Evolutionary conservation across 192 early-diverging fungal genomes (phyloP).

Genomic region (Fimicolochytrium jonesii): DNA sequence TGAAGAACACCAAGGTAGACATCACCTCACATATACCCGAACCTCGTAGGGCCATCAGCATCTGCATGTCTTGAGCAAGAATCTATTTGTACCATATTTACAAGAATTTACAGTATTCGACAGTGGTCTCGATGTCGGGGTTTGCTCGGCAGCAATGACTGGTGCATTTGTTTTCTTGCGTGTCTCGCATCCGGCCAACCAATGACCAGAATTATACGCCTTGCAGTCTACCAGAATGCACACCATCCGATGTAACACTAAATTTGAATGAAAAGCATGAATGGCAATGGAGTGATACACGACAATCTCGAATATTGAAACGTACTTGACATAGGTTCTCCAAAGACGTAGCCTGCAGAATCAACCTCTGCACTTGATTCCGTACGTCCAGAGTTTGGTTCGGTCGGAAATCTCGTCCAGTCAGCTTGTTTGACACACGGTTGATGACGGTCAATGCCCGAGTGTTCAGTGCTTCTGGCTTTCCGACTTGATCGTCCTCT

Average conservation of each 20-base stretch:
- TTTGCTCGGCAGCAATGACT: too few species aligned
- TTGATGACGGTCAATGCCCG: constrained; percentile 80
- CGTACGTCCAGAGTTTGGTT: constrained; percentile 72
- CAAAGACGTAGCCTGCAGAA: constrained; percentile 80
- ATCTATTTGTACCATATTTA: not conserved
- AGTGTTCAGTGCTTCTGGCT: constrained; percentile 67
- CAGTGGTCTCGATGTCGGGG: not conserved
- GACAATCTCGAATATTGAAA: not conserved
- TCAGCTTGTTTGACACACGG: constrained; percentile 89
- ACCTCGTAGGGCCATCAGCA: not conserved
- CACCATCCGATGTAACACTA: constrained; percentile 44
- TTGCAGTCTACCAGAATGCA: constrained; percentile 35
- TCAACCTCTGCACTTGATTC: constrained; percentile 83
- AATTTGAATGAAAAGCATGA: constrained; percentile 27
- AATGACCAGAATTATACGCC: not conserved
- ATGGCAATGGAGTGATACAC: constrained; percentile 50
- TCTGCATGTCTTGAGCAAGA: not conserved
- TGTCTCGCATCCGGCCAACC: too few species aligned
- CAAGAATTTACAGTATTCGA: not conserved
- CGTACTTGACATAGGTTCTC: constrained; percentile 83
- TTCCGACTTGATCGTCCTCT: constrained; percentile 45
- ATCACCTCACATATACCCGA: not conserved
- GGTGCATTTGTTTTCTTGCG: too few species aligned
- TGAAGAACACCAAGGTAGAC: not conserved
- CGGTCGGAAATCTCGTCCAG: constrained; percentile 88